Conservation (phyloP, 2,329 filamentous ascomycete species). For the Nemania serpens region DNA sequence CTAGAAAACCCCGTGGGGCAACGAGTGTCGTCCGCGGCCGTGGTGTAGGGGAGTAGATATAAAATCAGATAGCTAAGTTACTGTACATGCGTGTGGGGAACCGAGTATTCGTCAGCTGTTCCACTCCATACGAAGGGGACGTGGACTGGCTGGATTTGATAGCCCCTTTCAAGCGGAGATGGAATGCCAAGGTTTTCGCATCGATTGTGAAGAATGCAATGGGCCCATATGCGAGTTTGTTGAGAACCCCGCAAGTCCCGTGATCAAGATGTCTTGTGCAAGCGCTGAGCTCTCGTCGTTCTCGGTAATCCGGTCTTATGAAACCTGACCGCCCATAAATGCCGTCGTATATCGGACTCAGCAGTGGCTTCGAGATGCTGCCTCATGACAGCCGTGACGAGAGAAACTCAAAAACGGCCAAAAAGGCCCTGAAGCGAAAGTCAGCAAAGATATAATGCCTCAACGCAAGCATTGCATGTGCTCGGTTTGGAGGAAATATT, state of each 20-base stretch:
- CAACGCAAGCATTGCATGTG: no score
- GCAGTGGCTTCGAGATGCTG: not conserved
- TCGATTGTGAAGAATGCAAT: not conserved
- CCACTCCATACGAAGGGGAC: no score
- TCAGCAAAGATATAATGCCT: not conserved
- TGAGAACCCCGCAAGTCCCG: not conserved
- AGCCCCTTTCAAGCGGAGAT: not conserved
- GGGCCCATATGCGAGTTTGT: not conserved
- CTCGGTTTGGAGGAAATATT: conserved; percentile 10
- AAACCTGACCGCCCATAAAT: not conserved
- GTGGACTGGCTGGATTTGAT: no score
- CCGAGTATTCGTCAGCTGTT: no score
- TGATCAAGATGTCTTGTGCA: not conserved
- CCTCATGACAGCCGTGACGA: not conserved
- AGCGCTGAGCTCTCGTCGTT: not conserved
- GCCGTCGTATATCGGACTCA: not conserved
- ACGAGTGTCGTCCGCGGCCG: no score
- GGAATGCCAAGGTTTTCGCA: not conserved
- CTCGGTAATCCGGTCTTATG: not conserved
- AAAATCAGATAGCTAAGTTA: no score
- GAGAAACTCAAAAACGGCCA: not conserved
- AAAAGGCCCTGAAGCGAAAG: not conserved
- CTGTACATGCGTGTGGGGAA: no score
- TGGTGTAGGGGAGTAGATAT: no score
- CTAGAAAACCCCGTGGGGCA: no score